These are phyloP conservation scores for Colletotrichum horii DNA, from an alignment of 2,329 filamentous ascomycete genomes.

Conservation along the genomic window DNA sequence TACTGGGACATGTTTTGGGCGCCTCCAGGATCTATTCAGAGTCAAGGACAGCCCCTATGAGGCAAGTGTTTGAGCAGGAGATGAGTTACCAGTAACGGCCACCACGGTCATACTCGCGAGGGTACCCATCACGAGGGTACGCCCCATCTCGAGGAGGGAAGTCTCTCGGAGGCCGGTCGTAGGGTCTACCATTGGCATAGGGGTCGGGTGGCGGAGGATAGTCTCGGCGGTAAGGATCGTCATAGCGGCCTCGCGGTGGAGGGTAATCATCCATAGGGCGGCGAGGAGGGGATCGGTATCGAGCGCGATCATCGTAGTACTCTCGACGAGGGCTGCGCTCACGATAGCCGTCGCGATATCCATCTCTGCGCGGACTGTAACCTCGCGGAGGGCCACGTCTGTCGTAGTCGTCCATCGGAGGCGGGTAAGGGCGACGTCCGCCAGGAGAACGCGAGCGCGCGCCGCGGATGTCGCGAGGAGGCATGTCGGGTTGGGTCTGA, in stretches of 20 bases:
- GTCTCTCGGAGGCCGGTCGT: constrained; percentile 58
- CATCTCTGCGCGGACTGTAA: constrained; percentile 79
- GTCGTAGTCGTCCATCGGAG: constrained; percentile 79
- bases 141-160: constrained; percentile 55
- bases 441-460: constrained; percentile 81
- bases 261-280: constrained; percentile 80
- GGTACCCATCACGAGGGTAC: constrained; percentile 50
- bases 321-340: constrained; percentile 85
- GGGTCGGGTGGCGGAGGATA: constrained; percentile 70
- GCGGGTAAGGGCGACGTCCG: constrained; percentile 69
- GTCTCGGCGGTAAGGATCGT: constrained; percentile 78
- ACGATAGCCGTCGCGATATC: constrained; percentile 77
- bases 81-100: constrained; percentile 55
- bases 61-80: constrained; percentile 13
- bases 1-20: background rate
- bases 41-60: constrained; percentile 23
- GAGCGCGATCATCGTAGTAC: constrained; percentile 85
- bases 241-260: constrained; percentile 70
- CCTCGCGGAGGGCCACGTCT: constrained; percentile 81
- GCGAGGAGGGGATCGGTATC: constrained; percentile 81
- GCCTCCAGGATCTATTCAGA: constrained; percentile 17
- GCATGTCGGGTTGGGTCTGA: constrained; percentile 81
- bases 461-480: constrained; percentile 66
- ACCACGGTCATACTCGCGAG: constrained; percentile 56
- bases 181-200: constrained; percentile 62